Evolutionary conservation across 352 stramenopile genomes (phyloP), one percentile per base, ranked within the genome.

Genomic region (Globisporangium alternatum): DNA sequence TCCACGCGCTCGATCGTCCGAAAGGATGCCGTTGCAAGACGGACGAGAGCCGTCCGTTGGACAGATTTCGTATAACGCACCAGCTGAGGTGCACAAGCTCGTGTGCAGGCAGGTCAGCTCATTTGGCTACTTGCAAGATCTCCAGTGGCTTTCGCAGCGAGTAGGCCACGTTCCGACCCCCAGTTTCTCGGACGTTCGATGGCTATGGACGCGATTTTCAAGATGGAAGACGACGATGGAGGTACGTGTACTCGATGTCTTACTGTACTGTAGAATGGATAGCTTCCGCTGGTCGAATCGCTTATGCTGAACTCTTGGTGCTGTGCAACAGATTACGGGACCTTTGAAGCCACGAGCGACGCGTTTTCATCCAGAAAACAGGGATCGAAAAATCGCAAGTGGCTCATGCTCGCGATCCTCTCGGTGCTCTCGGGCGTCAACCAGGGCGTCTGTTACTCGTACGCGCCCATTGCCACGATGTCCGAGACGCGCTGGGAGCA

Each of bases 371-470:
- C 9, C n/a, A 35, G 17, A 48, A 5, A 30, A 13, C 35, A 48
- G 15, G 62, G 62, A 30, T 60, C 61, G 48, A 56, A 62, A 1
- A 35, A 35, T 35, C 70, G 66, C 44, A 90, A 87, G 62, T 90
- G 81, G 81, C 64, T 86, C 55, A 90, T 92, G 83, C 57, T 92
- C 54, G 64, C 64, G 19, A 72, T 92, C 43, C 64, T 92, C 31
- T 90, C 81, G 1, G 45, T 79, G 30, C 77, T 92, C 13, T 83
- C 79, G 30, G 80, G 74, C 21, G 62, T 90, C 17, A 92, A 92
- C 59, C 83, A 90, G 58, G 80, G 75, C 28, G 84, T 92, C 49
- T 92, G 83, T 65, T 90, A 88, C 69, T 88, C 83, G 35, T 92
- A 90, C 56, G 83, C 83, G n/a, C 83, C 83, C 5, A 88, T 92